These are phyloP conservation scores for Aureobasidium sp. DNA, from an alignment of 2,329 filamentous ascomycete species.

Conservation along the genomic window DNA sequence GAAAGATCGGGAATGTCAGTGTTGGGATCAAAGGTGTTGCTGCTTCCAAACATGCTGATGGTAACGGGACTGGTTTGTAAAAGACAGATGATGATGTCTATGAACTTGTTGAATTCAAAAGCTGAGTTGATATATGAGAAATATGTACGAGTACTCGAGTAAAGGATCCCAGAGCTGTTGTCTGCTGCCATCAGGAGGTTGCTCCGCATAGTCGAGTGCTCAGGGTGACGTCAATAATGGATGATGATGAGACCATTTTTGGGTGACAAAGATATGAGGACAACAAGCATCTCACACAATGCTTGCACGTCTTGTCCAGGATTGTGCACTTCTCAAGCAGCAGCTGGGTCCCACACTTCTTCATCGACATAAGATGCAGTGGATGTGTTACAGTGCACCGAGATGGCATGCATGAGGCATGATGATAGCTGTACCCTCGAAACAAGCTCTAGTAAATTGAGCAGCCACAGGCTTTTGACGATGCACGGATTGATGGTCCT, in stretches of 20 bases:
- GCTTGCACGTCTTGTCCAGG: background rate
- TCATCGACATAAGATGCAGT: background rate
- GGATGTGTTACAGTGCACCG: background rate
- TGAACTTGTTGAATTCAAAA: background rate
- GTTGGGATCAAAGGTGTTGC: slow-evolving; percentile 34
- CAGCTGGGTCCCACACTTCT: background rate
- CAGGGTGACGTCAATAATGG: slow-evolving; percentile 1
- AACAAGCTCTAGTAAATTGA: background rate
- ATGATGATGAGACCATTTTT: background rate
- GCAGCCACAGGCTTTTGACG: background rate
- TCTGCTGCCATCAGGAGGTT: background rate
- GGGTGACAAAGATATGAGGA: background rate
- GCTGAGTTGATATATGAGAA: background rate
- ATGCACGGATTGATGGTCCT: background rate
- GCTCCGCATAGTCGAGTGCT: slow-evolving; percentile 1
- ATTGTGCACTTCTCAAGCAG: background rate
- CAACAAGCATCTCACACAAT: background rate
- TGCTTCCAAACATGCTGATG: slow-evolving; percentile 12
- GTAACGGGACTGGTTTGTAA: no score
- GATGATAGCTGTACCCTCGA: background rate
- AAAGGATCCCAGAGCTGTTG: background rate
- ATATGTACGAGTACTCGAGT: background rate
- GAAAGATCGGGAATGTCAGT: slow-evolving; percentile 34
- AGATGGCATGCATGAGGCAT: background rate
- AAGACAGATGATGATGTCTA: background rate